Base-by-base conservation (phyloP, 352 stramenopile genomes). In the Halophytophthora polymorphica region DNA sequence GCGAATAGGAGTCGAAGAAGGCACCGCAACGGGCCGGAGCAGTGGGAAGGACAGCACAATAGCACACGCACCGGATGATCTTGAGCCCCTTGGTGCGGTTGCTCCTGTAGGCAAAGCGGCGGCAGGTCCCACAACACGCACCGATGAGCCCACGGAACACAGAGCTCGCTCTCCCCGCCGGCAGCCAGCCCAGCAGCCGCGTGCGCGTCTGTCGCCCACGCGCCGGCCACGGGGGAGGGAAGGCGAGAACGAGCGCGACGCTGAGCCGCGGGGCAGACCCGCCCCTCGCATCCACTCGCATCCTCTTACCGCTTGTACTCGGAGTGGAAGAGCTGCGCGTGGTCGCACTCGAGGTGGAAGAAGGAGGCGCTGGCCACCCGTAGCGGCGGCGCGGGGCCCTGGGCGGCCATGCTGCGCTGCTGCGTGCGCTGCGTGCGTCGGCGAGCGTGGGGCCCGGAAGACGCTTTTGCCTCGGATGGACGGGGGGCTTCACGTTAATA, bases 21-120 rank as follows among this genome's bases (percentile, higher is more conserved):
- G 8, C 25, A 31, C 25, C 8, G 4, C 25, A 31, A 31, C 25
- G 4, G 25, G 25, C 25, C 25, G 4, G 25, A 4, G 25, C 25
- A 31, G 25, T 8, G 25, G 25, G 8, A 10, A 31, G 4, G 25
- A 31, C 4, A 31, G 8, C 25, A 31, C 2, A 19, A 47, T n/a
- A 53, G 25, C 11, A 31, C 4, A 31, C 25, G 25, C 51, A 75
- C 60, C 76, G 69, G 12, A 87, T 61, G 45, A 89, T 87, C 56
- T 89, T 87, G 35, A 87, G 63, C 0, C 78, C 76, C 36, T 87
- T 89, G 38, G 78, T 89, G 55, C 77, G 72, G 28, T 88, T 88
- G 62, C 74, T 85, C 52, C 73, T 83, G 45, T 18, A 34, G 22
- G 29, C 15, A 19, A 46, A 28, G 15, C 31, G 39, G 53, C 22